Evolutionary conservation across 2,329 filamentous ascomycete species (phyloP), one percentile per base, ranked within the genome.

Genomic region (Pochonia chlamydosporia): DNA sequence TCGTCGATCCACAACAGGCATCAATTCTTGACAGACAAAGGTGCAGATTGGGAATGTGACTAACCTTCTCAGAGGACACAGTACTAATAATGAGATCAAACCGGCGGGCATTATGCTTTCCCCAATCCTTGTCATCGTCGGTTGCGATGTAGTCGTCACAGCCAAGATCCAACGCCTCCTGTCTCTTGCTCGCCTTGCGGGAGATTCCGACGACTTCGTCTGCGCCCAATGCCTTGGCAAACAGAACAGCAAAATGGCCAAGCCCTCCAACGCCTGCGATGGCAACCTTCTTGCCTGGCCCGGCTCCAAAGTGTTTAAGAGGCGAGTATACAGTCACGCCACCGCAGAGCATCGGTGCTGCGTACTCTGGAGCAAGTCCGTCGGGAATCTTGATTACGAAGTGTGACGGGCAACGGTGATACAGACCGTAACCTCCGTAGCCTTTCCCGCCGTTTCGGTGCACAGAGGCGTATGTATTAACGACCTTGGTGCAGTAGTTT

Each of bases 251-350:
- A 55, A 87, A 81, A 64, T 89, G 84, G 0, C 84, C 84, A 2
- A 87, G 63, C 2, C 84, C 84, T 7, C 84, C 84, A 13, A 88
- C 69, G 3, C 84, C 84, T 18, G 87, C 69, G 50, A 88, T 76
- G 1, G 79, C 84, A 3, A 89, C 80, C 21, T 63, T 73, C 65
- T 84, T 87, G 13, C 83, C 84, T 0, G 82, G 82, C 0, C 84
- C 85, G 42, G 74, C 78, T 3, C 79, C 79, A 52, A 85, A 78
- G 44, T 79, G 72, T 56, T 71, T 71, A 43, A 89, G 63, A 1
- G 85, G 85, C 10, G 74, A 71, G 60, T 74, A 89, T 6, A 84
- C 71, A 0, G 85, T 89, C 28, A 88, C 74, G 13, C 85, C 85
- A 20, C 76, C 85, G 58, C 85, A 89, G 36, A 89, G 70, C 76